Evolutionary conservation across 306 rosid species (phyloP).

Genomic region (Quercus ilex): DNA sequence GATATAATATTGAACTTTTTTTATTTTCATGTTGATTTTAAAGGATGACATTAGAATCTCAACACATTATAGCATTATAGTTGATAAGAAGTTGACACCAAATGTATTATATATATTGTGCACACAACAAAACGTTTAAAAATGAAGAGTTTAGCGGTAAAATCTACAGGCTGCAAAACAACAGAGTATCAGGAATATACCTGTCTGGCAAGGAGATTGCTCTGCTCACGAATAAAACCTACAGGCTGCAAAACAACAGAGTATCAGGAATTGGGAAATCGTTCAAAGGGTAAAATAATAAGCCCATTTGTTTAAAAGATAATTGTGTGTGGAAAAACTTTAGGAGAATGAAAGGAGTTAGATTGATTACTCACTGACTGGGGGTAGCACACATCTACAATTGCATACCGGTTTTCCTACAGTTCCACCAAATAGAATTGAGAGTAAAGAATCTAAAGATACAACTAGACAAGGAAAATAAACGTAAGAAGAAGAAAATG

Average conservation of each 20-base stretch:
- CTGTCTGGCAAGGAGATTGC: slow-evolving; percentile 80
- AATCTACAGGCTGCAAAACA: slow-evolving; percentile 65
- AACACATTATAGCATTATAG: not conserved
- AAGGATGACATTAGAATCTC: not conserved
- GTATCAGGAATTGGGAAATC: slow-evolving; percentile 14
- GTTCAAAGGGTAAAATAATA: slow-evolving; percentile 1
- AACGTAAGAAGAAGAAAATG: not conserved
- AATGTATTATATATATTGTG: slow-evolving; percentile 1
- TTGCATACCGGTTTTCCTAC: slow-evolving; percentile 94
- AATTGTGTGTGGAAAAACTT: not conserved
- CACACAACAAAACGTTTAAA: not conserved
- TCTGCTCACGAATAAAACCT: slow-evolving; percentile 84
- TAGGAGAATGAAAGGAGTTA: slow-evolving; percentile 4
- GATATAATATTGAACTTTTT: not conserved
- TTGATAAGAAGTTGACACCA: not conserved
- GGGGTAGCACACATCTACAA: slow-evolving; percentile 92
- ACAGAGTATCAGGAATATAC: slow-evolving; percentile 36
- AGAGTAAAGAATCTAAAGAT: slow-evolving; percentile 3
- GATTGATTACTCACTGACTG: slow-evolving; percentile 65
- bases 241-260: slow-evolving; percentile 62
- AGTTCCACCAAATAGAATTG: slow-evolving; percentile 31
- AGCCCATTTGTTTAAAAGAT: not conserved
- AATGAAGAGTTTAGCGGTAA: slow-evolving; percentile 5
- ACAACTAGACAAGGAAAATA: slow-evolving; percentile 12
- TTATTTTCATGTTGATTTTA: not conserved